Base-by-base conservation (phyloP, 164 flowering plant genomes). In the Protea cynaroides region DNA sequence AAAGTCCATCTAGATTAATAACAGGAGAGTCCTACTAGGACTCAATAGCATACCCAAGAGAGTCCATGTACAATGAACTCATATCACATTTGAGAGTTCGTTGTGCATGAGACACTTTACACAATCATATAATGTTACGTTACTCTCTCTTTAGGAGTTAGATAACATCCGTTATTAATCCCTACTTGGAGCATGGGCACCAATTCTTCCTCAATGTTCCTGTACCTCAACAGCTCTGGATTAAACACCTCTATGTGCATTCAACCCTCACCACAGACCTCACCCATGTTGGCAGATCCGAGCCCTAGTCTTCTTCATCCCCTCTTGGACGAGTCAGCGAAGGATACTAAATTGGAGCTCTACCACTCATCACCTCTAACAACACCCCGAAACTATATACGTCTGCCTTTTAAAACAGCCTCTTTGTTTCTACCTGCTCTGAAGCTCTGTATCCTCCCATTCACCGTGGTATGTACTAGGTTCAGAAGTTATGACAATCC, bases 161-260 rank as follows among this genome's bases (percentile, higher is more conserved):
- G n/a, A n/a, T n/a, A n/a, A n/a, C n/a, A n/a, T n/a, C n/a, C n/a
- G n/a, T n/a, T n/a, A n/a, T n/a, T n/a, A n/a, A 95, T 51, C 12
- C 82, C 99, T 22, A 92, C 87, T 58, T 92, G 96, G 9, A 95
- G 86, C 96, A 88, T 88, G 18, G 93, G 65, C 63, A 90, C 92
- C 61, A 95, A 72, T 69, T 95, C 97, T 69, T 88, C 97, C 71
- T 92, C 97, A 15, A 89, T 92, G 82, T 89, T 90, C 83, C 85
- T 88, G 76, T 88, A 91, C 80, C 99, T 83, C 72, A 88, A 51
- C 38, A 95, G 82, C 64, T 95, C 99, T 19, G 82, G 82, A 66
- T 95, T 97, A 56, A 95, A 95, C 62, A 95, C 90, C 73, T 89
- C 97, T 0, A 88, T 0, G 92, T 89, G 97, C 99, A 94, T 79